Evolutionary conservation across 495 filamentous ascomycete genomes (phyloP).

Genomic region (Parachaetomium inaequale): DNA sequence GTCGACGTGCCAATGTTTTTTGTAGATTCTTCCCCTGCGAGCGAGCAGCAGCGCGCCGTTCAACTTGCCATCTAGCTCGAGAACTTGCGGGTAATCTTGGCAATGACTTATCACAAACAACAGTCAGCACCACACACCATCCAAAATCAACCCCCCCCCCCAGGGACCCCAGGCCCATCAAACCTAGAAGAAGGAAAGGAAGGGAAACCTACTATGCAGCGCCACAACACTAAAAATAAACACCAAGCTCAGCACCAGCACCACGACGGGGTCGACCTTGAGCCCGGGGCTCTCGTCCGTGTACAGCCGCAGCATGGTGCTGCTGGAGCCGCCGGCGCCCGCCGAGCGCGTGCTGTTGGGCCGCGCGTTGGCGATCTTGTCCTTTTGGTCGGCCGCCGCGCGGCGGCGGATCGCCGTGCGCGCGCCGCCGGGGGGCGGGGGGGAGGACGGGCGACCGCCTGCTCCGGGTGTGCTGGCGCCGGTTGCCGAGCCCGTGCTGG

Average conservation of each 20-base stretch:
- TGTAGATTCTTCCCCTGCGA: background rate
- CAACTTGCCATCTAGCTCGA: constrained; percentile 52
- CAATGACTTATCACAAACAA: constrained; percentile 65
- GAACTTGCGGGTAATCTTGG: constrained; percentile 92
- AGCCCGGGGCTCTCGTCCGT: constrained; percentile 95
- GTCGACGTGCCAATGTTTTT: background rate
- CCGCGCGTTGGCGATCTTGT: constrained; percentile 84
- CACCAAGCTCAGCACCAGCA: constrained; percentile 86
- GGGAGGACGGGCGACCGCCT: constrained; percentile 69
- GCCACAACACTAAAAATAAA: constrained; percentile 99
- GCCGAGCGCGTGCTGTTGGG: constrained; percentile 89
- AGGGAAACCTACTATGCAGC: constrained; percentile 73
- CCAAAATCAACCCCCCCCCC: background rate
- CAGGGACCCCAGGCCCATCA: too few species aligned
- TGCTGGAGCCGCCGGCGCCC: constrained; percentile 91
- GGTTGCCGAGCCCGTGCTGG: constrained; percentile 30
- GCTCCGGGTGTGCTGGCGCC: constrained; percentile 57
- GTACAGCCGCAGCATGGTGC: constrained; percentile 99
- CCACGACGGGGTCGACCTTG: constrained; percentile 95
- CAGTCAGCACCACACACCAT: background rate
- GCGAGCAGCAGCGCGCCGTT: background rate
- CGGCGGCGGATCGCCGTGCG: constrained; percentile 90
- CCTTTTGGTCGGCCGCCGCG: constrained; percentile 92
- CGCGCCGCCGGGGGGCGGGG: constrained; percentile 87
- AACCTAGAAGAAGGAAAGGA: constrained; percentile 21